Conservation (phyloP, 2,329 filamentous ascomycete genomes). For the Delphinella strobiligena region DNA sequence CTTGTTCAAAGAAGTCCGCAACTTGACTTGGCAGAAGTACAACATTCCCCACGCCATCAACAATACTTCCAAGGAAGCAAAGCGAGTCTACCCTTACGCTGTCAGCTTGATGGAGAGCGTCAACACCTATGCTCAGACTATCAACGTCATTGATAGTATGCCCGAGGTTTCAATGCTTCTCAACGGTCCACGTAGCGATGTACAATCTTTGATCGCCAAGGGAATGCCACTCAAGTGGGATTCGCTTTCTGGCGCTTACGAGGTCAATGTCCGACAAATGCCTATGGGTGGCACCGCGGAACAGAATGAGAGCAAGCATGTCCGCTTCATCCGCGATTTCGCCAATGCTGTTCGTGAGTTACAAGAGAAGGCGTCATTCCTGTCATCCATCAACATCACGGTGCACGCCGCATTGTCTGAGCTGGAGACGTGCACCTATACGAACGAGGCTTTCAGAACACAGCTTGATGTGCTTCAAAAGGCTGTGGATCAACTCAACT, state of each 20-base stretch:
- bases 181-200: conserved; percentile 83
- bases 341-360: conserved; percentile 76
- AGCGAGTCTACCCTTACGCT: conserved; percentile 93
- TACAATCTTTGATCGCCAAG: conserved; percentile 70
- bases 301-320: conserved; percentile 76
- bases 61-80: conserved; percentile 96
- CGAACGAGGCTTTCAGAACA: conserved; percentile 63
- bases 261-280: conserved; percentile 63
- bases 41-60: conserved; percentile 88
- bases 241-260: conserved; percentile 93
- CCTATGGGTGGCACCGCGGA: conserved; percentile 42
- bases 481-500: conserved; percentile 87
- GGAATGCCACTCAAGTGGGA: conserved; percentile 91
- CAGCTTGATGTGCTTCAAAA: conserved; percentile 79
- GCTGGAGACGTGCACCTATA: conserved; percentile 74
- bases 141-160: conserved; percentile 74
- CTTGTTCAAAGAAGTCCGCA: conserved; percentile 95
- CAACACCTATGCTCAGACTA: conserved; percentile 82
- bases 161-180: conserved; percentile 76
- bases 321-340: conserved; percentile 92
- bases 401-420: conserved; percentile 73
- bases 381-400: conserved; percentile 68
- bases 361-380: conserved; percentile 71
- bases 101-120: conserved; percentile 98
- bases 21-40: conserved; percentile 89